These are phyloP conservation scores for Phaseolus lunatus DNA, from an alignment of 306 rosid species.

Conservation along the genomic window DNA sequence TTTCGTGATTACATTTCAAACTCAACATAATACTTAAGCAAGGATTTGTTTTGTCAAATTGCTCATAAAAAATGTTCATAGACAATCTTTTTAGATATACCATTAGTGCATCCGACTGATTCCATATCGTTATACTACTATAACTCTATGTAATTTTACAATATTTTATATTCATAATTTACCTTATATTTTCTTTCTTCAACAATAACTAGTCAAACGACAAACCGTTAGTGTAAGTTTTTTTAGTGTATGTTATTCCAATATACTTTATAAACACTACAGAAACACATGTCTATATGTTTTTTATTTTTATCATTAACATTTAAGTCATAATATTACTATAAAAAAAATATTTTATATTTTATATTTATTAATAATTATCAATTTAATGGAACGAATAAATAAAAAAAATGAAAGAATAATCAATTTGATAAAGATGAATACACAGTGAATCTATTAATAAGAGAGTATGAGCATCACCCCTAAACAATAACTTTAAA, in stretches of 20 bases:
- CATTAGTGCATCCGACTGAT: not conserved
- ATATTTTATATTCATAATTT: not conserved
- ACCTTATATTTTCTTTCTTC: not conserved
- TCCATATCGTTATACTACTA: not conserved
- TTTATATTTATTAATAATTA: no score
- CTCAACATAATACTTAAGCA: not conserved
- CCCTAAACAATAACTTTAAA: no score
- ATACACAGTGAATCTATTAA: no score
- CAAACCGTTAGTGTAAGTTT: not conserved
- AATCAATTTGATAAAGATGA: no score
- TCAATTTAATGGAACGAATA: no score
- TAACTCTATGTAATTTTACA: not conserved
- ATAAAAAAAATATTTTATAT: no score
- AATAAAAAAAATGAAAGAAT: no score
- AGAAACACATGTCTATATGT: no score
- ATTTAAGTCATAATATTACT: no score
- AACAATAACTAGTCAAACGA: not conserved
- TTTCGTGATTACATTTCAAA: not conserved
- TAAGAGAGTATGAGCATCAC: no score
- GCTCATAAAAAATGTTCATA: not conserved
- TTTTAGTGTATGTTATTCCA: not conserved
- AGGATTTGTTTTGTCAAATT: not conserved
- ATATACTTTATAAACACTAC: not conserved
- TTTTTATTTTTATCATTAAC: no score
- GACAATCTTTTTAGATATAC: not conserved